Conservation (phyloP, 2,329 filamentous ascomycete genomes). For the Claviceps spartinae region DNA sequence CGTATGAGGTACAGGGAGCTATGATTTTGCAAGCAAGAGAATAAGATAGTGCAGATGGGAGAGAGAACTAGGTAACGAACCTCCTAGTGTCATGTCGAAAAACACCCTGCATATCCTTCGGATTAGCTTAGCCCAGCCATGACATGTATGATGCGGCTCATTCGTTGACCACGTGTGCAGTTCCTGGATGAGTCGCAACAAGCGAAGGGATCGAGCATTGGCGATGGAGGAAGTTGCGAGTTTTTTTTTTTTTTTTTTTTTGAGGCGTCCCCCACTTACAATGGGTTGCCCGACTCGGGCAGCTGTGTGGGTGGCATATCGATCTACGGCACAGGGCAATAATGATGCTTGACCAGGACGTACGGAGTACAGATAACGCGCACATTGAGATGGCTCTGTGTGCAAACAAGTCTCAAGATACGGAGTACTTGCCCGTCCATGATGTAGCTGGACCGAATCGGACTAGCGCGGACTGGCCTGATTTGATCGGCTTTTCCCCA, state of each 20-base stretch:
- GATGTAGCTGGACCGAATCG: neutral
- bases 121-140: neutral
- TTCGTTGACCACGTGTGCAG: no score
- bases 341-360: neutral
- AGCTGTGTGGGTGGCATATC: slow-evolving; percentile 32
- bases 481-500: neutral
- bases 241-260: no score
- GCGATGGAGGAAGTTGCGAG: neutral
- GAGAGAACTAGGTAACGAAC: slow-evolving; percentile 31
- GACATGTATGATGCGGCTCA: neutral
- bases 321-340: neutral
- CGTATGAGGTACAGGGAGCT: neutral
- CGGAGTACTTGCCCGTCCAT: neutral
- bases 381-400: neutral
- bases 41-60: neutral
- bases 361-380: neutral
- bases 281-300: slow-evolving; percentile 32
- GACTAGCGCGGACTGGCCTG: neutral
- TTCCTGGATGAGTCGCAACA: neutral
- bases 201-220: no score
- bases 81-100: slow-evolving; percentile 69
- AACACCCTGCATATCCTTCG: slow-evolving; percentile 37
- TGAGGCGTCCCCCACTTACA: slow-evolving; percentile 22
- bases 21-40: neutral
- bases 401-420: neutral